These are phyloP conservation scores for Bretschneidera sinensis DNA, from an alignment of 345 rosid species.

Conservation along the genomic window DNA sequence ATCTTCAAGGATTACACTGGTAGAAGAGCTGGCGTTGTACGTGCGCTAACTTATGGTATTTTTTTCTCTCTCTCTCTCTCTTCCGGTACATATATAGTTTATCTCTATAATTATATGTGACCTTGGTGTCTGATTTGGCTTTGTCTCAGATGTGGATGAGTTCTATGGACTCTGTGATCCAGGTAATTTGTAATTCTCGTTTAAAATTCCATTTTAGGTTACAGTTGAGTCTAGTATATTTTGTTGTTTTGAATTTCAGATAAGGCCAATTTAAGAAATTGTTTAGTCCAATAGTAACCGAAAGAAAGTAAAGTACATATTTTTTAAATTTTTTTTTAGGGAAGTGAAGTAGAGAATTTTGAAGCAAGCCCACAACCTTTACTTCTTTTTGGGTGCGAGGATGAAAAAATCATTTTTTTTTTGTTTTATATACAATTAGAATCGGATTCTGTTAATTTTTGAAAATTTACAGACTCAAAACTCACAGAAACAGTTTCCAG, in stretches of 20 bases:
- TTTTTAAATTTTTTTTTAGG: no score
- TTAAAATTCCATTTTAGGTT: not conserved
- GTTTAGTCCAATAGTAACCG: no score
- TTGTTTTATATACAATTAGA: not conserved
- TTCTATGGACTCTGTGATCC: conserved; percentile 94
- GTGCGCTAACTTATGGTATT: conserved; percentile 82
- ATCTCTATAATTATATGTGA: not conserved
- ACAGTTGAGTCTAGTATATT: no score
- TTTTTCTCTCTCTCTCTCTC: conserved; percentile 2
- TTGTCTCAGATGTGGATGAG: conserved; percentile 75
- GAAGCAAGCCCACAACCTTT: no score
- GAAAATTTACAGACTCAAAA: not conserved
- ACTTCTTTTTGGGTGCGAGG: no score
- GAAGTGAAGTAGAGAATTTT: no score
- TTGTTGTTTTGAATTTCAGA: no score
- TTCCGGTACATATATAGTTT: not conserved
- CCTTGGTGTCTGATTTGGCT: not conserved
- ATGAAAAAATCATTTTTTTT: not conserved
- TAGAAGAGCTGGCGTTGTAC: conserved; percentile 75
- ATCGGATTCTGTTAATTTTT: not conserved
- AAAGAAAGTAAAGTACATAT: no score
- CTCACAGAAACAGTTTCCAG: no score
- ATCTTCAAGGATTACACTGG: conserved; percentile 82
- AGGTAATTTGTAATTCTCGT: conserved; percentile 37
- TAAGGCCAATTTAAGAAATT: no score